Evolutionary conservation across 495 filamentous ascomycete species (phyloP).

Genomic region (Podospora comata): DNA sequence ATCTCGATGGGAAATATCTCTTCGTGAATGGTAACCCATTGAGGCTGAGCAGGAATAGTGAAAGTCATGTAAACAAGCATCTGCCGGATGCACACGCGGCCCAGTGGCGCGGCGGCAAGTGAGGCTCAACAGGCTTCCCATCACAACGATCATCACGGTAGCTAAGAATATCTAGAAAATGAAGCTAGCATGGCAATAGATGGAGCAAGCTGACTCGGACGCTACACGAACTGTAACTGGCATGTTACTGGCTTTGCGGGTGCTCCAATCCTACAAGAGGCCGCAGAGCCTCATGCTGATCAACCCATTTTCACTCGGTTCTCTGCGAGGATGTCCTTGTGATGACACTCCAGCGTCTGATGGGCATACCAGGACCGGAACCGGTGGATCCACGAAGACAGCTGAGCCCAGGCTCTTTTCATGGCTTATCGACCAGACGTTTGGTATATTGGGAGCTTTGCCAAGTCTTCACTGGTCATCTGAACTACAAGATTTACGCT

Average conservation of each 20-base stretch:
- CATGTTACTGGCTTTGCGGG: neutral
- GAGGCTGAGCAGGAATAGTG: neutral
- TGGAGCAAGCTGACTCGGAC: no score
- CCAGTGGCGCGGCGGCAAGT: neutral
- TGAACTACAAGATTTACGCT: neutral
- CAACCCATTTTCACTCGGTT: neutral
- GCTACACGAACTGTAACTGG: neutral
- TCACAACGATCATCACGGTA: neutral
- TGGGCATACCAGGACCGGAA: neutral
- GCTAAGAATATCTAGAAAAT: neutral
- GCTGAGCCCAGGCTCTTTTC: neutral
- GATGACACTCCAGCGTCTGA: neutral
- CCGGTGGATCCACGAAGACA: neutral
- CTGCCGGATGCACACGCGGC: slow-evolving; percentile 3
- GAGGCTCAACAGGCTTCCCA: neutral
- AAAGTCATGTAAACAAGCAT: neutral
- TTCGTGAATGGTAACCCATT: neutral
- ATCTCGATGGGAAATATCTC: neutral
- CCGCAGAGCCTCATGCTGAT: neutral
- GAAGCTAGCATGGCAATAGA: neutral
- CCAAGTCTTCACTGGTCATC: neutral
- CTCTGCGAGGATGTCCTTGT: neutral
- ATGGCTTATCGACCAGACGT: neutral
- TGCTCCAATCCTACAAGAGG: neutral
- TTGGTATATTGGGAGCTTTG: neutral